A percentile compares a stretch with the other conserved stretches of the same genome.
Conservation (phyloP, 306 rosid genomes). For the Quillaja saponaria region DNA sequence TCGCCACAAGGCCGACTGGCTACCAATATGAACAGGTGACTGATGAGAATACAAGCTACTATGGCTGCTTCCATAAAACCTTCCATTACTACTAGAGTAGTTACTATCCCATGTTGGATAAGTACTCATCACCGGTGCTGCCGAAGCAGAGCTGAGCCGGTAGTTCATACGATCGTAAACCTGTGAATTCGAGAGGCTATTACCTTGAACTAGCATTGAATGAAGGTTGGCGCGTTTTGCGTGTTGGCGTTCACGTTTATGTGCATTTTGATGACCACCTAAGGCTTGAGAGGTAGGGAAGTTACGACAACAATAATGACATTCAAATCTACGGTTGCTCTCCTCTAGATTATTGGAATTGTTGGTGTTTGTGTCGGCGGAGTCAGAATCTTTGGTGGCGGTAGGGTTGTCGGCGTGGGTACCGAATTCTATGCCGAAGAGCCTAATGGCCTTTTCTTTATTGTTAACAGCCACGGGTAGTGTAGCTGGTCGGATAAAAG, state of each 20-base stretch:
- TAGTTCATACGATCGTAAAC: conserved; percentile 69
- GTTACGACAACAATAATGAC: conserved; percentile 92
- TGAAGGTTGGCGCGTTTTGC: conserved; percentile 91
- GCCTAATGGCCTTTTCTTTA: conserved; percentile 67
- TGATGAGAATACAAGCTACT: conserved; percentile 40
- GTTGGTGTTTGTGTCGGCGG: conserved; percentile 30
- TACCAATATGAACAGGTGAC: conserved; percentile 69
- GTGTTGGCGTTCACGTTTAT: conserved; percentile 87
- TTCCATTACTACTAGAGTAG: conserved; percentile 21
- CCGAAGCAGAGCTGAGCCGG: conserved; percentile 45
- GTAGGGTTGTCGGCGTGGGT: not conserved
- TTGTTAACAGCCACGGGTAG: no score
- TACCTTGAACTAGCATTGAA: conserved; percentile 60
- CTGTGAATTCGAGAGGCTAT: conserved; percentile 56
- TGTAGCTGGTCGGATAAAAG: conserved; percentile 76
- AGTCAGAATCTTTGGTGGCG: conserved; percentile 36
- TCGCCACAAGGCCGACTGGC: conserved; percentile 72
- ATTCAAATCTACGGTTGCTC: conserved; percentile 76
- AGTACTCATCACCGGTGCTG: conserved; percentile 26
- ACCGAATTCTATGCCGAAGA: conserved; percentile 80
- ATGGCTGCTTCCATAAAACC: conserved; percentile 49
- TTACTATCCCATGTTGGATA: conserved; percentile 55
- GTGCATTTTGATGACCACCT: conserved; percentile 96
- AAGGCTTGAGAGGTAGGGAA: conserved; percentile 93
- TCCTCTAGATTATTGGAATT: conserved; percentile 36